Conservation (phyloP, 2,329 filamentous ascomycete species). For the Cytospora piceicola region DNA sequence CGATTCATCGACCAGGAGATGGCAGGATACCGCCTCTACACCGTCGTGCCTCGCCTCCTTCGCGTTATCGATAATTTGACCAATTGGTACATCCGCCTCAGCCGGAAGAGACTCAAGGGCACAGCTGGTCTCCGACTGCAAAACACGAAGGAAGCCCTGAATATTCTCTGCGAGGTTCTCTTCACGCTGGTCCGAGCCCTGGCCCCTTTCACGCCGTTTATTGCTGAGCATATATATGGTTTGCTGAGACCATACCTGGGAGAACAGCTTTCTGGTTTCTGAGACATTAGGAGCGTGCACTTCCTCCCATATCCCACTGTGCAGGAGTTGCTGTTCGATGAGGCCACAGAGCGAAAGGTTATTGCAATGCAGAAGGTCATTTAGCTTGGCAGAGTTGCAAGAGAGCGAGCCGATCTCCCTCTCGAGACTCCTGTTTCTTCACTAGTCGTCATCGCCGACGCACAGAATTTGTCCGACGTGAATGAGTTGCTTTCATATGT, state of each 20-base stretch:
- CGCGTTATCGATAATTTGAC: slow-evolving; percentile 89
- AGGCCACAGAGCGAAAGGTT: slow-evolving; percentile 81
- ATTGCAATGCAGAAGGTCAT: slow-evolving; percentile 94
- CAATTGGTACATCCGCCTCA: slow-evolving; percentile 98
- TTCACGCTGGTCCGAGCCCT: slow-evolving; percentile 85
- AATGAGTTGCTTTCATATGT: slow-evolving; percentile 84
- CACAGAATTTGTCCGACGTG: slow-evolving; percentile 83
- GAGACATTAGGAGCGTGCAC: slow-evolving; percentile 84
- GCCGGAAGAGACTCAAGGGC: slow-evolving; percentile 86
- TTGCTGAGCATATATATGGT: slow-evolving; percentile 91
- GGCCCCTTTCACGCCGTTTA: slow-evolving; percentile 92
- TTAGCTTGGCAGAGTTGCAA: slow-evolving; percentile 81
- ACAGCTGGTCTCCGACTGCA: slow-evolving; percentile 79
- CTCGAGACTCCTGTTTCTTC: slow-evolving; percentile 91
- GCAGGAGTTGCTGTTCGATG: slow-evolving; percentile 83
- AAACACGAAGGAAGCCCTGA: slow-evolving; percentile 87
- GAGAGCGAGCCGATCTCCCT: slow-evolving; percentile 81
- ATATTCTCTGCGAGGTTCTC: slow-evolving; percentile 90
- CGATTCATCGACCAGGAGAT: slow-evolving; percentile 94
- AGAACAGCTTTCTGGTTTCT: slow-evolving; percentile 58
- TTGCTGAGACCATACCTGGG: slow-evolving; percentile 82
- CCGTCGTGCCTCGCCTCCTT: slow-evolving; percentile 83
- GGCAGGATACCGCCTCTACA: slow-evolving; percentile 79
- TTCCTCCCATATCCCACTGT: slow-evolving; percentile 91
- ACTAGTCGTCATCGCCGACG: slow-evolving; percentile 81